These are phyloP conservation scores for Diaporthe capsici DNA, from an alignment of 2,329 filamentous ascomycete species.

Conservation along the genomic window DNA sequence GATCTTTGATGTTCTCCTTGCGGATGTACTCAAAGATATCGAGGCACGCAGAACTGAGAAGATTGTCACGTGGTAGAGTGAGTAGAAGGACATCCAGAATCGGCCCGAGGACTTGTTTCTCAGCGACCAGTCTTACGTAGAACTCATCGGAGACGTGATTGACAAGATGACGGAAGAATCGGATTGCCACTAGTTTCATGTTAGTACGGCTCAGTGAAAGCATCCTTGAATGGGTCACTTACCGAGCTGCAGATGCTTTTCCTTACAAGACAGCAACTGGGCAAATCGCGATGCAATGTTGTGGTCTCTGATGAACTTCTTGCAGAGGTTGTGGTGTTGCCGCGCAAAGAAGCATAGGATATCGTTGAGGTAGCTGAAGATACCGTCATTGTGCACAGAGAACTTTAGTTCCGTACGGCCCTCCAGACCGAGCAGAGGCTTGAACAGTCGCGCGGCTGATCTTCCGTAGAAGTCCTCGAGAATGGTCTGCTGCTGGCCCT, in stretches of 20 bases:
- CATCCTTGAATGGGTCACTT: slow-evolving; percentile 53
- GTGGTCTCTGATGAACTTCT: slow-evolving; percentile 87
- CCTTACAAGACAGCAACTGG: slow-evolving; percentile 84
- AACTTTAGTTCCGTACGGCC: slow-evolving; percentile 78
- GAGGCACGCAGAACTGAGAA: slow-evolving; percentile 92
- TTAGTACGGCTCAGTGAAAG: slow-evolving; percentile 43
- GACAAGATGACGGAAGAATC: slow-evolving; percentile 92
- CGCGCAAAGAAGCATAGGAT: slow-evolving; percentile 94
- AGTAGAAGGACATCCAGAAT: slow-evolving; percentile 87
- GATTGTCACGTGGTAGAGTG: slow-evolving; percentile 91
- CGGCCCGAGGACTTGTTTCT: slow-evolving; percentile 85
- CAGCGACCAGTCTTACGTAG: slow-evolving; percentile 86
- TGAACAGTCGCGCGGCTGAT: slow-evolving; percentile 87
- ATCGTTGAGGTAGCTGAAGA: slow-evolving; percentile 92
- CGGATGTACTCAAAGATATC: slow-evolving; percentile 95
- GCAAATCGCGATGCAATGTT: slow-evolving; percentile 83
- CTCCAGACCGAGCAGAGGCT: slow-evolving; percentile 86
- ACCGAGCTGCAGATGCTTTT: slow-evolving; percentile 95
- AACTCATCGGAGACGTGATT: slow-evolving; percentile 86
- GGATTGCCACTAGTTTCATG: slow-evolving; percentile 78
- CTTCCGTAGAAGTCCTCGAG: slow-evolving; percentile 91
- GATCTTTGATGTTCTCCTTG: slow-evolving; percentile 82
- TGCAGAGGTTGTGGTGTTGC: slow-evolving; percentile 87
- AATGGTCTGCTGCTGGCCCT: slow-evolving; percentile 79
- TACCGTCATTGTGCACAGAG: slow-evolving; percentile 85